Conservation (phyloP, 257 asterid genomes). For the Ilex asprella region DNA sequence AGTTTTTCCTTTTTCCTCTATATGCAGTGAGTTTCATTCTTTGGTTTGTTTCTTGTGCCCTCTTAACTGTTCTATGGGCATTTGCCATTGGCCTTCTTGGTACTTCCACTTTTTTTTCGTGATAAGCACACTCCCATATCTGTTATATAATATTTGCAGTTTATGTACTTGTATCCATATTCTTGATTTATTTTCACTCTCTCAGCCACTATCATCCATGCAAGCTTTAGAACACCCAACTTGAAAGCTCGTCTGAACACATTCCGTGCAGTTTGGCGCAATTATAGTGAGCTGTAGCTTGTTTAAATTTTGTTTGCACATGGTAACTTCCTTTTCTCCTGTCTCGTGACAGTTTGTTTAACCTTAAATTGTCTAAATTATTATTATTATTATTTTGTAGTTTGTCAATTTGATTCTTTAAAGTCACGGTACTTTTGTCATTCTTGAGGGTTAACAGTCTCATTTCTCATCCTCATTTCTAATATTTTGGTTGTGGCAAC, state of each 20-base stretch:
- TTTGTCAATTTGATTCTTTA: too few relatives aligned
- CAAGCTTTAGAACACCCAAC: slow-evolving; percentile 93
- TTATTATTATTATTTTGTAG: too few relatives aligned
- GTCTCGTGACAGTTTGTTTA: neutral
- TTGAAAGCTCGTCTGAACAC: slow-evolving; percentile 95
- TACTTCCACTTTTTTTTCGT: slow-evolving; percentile 23
- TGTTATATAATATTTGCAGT: neutral
- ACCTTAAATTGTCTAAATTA: too few relatives aligned
- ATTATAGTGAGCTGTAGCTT: slow-evolving; percentile 75
- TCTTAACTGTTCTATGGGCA: slow-evolving; percentile 58
- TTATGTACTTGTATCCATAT: neutral
- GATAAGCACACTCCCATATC: neutral
- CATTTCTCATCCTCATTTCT: too few relatives aligned
- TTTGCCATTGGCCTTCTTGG: slow-evolving; percentile 69
- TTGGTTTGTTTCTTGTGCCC: slow-evolving; percentile 83
- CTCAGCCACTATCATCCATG: slow-evolving; percentile 73
- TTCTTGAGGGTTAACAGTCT: too few relatives aligned
- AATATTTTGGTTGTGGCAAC: too few relatives aligned
- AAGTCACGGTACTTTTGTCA: too few relatives aligned
- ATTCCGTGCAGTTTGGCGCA: slow-evolving; percentile 95
- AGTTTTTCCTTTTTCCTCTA: neutral
- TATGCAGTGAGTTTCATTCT: slow-evolving; percentile 70
- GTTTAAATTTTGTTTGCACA: too few relatives aligned
- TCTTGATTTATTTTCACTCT: slow-evolving; percentile 11
- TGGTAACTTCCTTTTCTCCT: neutral